Evolutionary conservation across 2,329 filamentous ascomycete species (phyloP).

Genomic region (Niveomyces coronatus): DNA sequence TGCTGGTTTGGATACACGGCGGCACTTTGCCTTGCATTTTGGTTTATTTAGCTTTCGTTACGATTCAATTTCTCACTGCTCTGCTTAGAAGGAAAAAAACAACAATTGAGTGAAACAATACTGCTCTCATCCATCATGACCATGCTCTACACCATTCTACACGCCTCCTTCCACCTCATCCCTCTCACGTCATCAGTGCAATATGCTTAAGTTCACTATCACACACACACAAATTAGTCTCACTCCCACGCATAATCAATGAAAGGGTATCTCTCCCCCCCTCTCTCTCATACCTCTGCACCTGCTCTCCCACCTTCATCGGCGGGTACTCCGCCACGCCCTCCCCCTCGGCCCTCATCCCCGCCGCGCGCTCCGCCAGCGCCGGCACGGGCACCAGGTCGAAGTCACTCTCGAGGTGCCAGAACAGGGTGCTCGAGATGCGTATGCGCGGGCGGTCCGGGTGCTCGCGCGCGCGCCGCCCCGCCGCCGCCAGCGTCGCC

Average conservation of each 20-base stretch:
- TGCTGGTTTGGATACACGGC: too few relatives aligned
- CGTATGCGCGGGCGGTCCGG: constrained; percentile 43
- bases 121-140: too few relatives aligned
- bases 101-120: too few relatives aligned
- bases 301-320: constrained; percentile 50
- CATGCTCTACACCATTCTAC: too few relatives aligned
- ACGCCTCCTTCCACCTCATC: not conserved
- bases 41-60: too few relatives aligned
- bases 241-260: not conserved
- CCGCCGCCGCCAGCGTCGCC: constrained; percentile 37
- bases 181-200: not conserved
- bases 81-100: too few relatives aligned
- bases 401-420: constrained; percentile 47
- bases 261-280: too few relatives aligned
- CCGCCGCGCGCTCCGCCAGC: constrained; percentile 33
- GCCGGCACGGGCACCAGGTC: constrained; percentile 41
- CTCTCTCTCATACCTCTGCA: constrained; percentile 38
- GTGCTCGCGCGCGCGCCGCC: constrained; percentile 27
- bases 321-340: constrained; percentile 35
- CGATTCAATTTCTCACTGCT: too few relatives aligned
- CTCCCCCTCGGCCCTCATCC: constrained; percentile 43
- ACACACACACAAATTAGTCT: not conserved
- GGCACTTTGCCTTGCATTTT: too few relatives aligned
- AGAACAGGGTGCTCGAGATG: constrained; percentile 52
- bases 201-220: constrained; percentile 41